Evolutionary conservation across 2,329 filamentous ascomycete genomes (phyloP).

Genomic region (Ophiosphaerella narmari): DNA sequence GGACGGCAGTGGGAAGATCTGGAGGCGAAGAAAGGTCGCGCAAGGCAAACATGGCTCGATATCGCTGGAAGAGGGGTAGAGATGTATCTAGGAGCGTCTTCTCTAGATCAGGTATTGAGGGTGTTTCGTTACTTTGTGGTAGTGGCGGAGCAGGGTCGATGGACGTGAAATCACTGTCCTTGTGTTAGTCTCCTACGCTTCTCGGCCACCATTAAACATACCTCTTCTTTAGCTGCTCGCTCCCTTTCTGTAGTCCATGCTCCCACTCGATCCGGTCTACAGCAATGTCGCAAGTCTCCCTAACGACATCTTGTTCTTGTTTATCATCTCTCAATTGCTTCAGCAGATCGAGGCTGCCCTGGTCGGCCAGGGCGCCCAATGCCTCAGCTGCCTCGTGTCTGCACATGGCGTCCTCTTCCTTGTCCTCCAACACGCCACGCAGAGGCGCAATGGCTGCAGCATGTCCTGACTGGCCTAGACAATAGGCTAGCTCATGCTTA

Average conservation of each 20-base stretch:
- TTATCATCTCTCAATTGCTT: conserved; percentile 73
- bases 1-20: conserved; percentile 83
- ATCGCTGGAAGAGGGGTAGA: conserved; percentile 84
- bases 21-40: conserved; percentile 93
- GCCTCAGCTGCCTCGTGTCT: conserved; percentile 96
- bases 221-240: conserved; percentile 82
- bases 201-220: conserved; percentile 46
- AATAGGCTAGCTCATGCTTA: conserved; percentile 97
- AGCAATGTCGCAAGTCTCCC: conserved; percentile 95
- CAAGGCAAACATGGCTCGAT: conserved; percentile 97
- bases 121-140: conserved; percentile 65
- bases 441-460: conserved; percentile 73
- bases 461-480: conserved; percentile 88
- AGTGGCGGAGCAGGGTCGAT: conserved; percentile 93
- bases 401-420: conserved; percentile 90
- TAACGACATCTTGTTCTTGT: conserved; percentile 79
- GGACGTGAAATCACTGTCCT: conserved; percentile 83
- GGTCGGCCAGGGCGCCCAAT: conserved; percentile 81
- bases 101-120: conserved; percentile 74
- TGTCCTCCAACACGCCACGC: conserved; percentile 73
- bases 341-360: conserved; percentile 73
- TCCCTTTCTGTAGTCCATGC: conserved; percentile 60
- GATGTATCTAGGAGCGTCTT: conserved; percentile 77
- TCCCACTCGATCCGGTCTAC: conserved; percentile 95
- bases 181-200: conserved; percentile 11